These are phyloP conservation scores for Leccinum disarticulatum DNA, from an alignment of 768 basidiomycete genomes.

Conservation along the genomic window DNA sequence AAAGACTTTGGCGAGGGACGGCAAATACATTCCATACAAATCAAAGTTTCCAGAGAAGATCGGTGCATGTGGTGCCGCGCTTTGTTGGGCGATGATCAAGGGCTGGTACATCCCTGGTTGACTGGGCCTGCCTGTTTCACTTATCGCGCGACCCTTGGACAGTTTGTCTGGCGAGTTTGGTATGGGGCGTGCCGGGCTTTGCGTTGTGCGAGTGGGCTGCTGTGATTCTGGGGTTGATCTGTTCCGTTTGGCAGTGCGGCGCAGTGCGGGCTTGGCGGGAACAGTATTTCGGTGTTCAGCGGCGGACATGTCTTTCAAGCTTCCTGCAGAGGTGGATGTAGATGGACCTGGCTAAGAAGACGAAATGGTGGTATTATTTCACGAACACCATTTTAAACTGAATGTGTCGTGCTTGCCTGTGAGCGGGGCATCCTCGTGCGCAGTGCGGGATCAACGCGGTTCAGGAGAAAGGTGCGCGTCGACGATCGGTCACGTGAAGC, in stretches of 20 bases:
- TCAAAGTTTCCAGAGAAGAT: constrained; percentile 38
- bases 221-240: constrained; percentile 8
- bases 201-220: constrained; percentile 11
- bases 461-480: not conserved
- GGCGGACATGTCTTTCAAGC: constrained; percentile 20
- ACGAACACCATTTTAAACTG: not conserved
- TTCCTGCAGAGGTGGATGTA: constrained; percentile 19
- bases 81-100: constrained; percentile 5
- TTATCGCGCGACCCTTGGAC: constrained; percentile 5
- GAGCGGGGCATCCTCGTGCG: constrained; percentile 14
- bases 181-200: constrained; percentile 2
- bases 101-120: constrained; percentile 10
- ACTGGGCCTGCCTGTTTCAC: not conserved
- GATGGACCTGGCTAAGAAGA: constrained; percentile 12
- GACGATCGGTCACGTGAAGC: constrained; percentile 25
- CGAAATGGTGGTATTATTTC: not conserved
- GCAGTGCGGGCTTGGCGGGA: constrained; percentile 3
- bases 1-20: constrained; percentile 36
- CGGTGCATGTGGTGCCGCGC: constrained; percentile 7
- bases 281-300: constrained; percentile 1
- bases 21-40: constrained; percentile 40
- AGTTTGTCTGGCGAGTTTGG: constrained; percentile 11
- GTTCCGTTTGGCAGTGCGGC: constrained; percentile 22
- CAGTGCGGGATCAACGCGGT: too few relatives aligned
- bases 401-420: constrained; percentile 13